These are phyloP conservation scores for Lachancea dasiensis DNA, from an alignment of 805 yeast genomes.

Conservation along the genomic window DNA sequence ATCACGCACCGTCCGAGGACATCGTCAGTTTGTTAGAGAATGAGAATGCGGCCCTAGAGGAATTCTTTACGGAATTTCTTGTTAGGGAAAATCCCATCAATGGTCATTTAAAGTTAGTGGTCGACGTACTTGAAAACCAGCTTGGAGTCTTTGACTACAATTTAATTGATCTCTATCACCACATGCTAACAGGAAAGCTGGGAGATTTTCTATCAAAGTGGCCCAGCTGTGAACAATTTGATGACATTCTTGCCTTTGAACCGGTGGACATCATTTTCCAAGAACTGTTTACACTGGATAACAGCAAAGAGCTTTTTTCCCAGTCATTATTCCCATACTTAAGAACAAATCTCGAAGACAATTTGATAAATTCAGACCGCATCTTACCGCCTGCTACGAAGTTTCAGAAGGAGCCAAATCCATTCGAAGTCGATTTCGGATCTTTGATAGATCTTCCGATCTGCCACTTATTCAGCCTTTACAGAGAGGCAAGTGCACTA, in stretches of 20 bases:
- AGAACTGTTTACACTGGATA: constrained; percentile 31
- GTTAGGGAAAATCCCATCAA: constrained; percentile 33
- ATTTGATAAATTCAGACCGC: constrained; percentile 29
- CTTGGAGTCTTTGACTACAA: constrained; percentile 26
- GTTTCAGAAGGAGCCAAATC: constrained; percentile 13
- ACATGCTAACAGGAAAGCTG: constrained; percentile 22
- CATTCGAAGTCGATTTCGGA: constrained; percentile 25
- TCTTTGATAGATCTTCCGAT: constrained; percentile 45
- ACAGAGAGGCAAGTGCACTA: constrained; percentile 70
- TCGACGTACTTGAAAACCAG: constrained; percentile 21
- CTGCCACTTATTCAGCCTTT: constrained; percentile 55
- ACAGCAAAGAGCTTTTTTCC: constrained; percentile 27
- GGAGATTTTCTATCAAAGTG: constrained; percentile 21
- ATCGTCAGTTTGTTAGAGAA: constrained; percentile 23
- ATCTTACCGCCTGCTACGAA: constrained; percentile 16
- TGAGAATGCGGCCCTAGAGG: constrained; percentile 22
- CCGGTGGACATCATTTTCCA: constrained; percentile 31
- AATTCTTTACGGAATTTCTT: constrained; percentile 30
- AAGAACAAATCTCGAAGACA: constrained; percentile 29
- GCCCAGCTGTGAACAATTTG: constrained; percentile 21
- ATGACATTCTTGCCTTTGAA: constrained; percentile 23
- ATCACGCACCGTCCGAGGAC: constrained; percentile 25
- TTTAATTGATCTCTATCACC: constrained; percentile 29
- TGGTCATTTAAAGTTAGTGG: constrained; percentile 27
- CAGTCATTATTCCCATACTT: constrained; percentile 30